Conservation (phyloP, 495 filamentous ascomycete genomes). For the Aspergillus biplanus region DNA sequence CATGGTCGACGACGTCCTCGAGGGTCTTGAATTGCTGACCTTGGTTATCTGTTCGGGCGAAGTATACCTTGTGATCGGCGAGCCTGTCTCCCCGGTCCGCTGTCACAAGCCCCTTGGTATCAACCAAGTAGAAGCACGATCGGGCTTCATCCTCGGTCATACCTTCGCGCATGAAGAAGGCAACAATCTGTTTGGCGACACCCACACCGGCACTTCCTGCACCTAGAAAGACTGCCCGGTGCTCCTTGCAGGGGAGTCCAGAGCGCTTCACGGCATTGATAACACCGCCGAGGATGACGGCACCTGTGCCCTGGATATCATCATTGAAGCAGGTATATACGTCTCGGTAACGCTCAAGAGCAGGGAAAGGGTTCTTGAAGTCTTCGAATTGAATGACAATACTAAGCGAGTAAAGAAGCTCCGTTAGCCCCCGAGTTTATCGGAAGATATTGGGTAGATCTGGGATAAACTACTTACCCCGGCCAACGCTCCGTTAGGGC, state of each 20-base stretch:
- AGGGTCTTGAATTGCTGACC: slow-evolving; percentile 89
- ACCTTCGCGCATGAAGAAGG: slow-evolving; percentile 91
- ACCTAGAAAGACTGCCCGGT: slow-evolving; percentile 94
- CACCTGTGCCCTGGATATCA: slow-evolving; percentile 96
- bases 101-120: slow-evolving; percentile 95
- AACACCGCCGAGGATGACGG: slow-evolving; percentile 91
- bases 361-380: slow-evolving; percentile 97
- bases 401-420: slow-evolving; percentile 39
- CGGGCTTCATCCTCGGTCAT: slow-evolving; percentile 89
- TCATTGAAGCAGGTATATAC: slow-evolving; percentile 97
- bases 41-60: slow-evolving; percentile 89
- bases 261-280: slow-evolving; percentile 94
- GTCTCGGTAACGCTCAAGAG: slow-evolving; percentile 84
- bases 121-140: slow-evolving; percentile 95
- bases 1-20: slow-evolving; percentile 88
- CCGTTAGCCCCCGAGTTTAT: slow-evolving; percentile 29
- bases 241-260: slow-evolving; percentile 82
- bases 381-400: slow-evolving; percentile 99
- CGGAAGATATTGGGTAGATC: slow-evolving; percentile 23
- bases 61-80: slow-evolving; percentile 97
- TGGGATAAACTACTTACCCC: slow-evolving; percentile 51
- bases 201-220: slow-evolving; percentile 95
- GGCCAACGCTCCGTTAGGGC: slow-evolving; percentile 87
- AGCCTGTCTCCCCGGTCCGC: slow-evolving; percentile 91
- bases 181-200: slow-evolving; percentile 94